phyloP scores from a whole-genome alignment of 345 rosid genomes.

The Lepidium aucheri region DNA sequence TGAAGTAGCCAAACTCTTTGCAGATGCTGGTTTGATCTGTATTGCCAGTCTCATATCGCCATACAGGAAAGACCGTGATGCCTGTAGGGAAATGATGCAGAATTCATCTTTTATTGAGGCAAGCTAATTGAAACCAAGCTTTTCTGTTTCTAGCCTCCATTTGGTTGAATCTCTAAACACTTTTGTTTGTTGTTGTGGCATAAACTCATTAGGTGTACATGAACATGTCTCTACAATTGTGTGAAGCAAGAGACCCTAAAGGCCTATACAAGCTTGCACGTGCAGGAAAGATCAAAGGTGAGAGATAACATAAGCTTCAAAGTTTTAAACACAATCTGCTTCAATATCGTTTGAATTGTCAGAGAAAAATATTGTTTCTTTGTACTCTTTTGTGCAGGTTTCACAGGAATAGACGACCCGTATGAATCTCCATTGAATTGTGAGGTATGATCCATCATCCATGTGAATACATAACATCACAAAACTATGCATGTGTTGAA shows the following conservation, averaged over 20 bases:
- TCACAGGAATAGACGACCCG: constrained; percentile 93
- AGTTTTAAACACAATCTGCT: not conserved
- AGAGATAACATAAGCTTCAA: constrained; percentile 13
- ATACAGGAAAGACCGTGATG: constrained; percentile 74
- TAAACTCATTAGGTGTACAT: constrained; percentile 61
- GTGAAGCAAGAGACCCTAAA: constrained; percentile 85
- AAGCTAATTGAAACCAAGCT: constrained; percentile 14
- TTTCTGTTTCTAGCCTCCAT: not conserved
- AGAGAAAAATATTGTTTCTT: not conserved
- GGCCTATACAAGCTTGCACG: constrained; percentile 93
- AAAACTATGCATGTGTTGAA: not conserved
- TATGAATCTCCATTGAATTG: constrained; percentile 80
- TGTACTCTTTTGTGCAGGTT: constrained; percentile 39
- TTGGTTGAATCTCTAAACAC: not conserved
- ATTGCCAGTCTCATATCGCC: constrained; percentile 93
- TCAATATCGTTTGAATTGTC: not conserved
- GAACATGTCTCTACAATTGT: constrained; percentile 75
- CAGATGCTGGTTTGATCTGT: constrained; percentile 87
- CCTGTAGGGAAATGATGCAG: constrained; percentile 71
- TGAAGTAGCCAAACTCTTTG: constrained; percentile 88
- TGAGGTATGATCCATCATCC: constrained; percentile 41
- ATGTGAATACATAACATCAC: not conserved
- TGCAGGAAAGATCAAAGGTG: constrained; percentile 86
- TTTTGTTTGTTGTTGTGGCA: constrained; percentile 28
- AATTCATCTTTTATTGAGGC: constrained; percentile 72